Base-by-base conservation (phyloP, 2,329 filamentous ascomycete genomes). In the Blumeriella jaapii region DNA sequence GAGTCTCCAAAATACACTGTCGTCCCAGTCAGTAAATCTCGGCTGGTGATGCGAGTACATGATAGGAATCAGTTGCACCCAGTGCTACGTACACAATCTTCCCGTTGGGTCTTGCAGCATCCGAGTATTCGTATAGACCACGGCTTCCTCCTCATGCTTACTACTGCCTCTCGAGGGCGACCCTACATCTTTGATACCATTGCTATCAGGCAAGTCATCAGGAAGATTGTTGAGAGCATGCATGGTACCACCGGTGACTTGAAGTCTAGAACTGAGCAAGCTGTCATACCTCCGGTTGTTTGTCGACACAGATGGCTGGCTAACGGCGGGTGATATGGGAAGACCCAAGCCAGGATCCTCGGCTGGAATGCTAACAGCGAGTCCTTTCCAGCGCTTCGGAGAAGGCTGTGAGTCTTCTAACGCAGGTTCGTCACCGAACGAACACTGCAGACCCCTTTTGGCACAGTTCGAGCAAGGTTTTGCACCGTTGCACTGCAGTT, bases 71-170 rank as follows among this genome's bases (percentile, higher is more conserved):
- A 31, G 13, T 8, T 18, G 8, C 16, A 17, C 6, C 11, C 16
- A 25, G n/a, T n/a, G n/a, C n/a, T 2, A 63, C 69, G 54, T 58
- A 74, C 70, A 58, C 20, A 75, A 56, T 46, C 69, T 62, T 7
- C 71, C 71, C 0, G 65, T 71, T 8, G 64, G 64, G 48, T 78
- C 73, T 46, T 71, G 64, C 24, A 78, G 57, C 68, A 78, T 73
- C 42, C 71, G 61, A 18, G 65, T 64, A 40, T 70, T 62, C 7
- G 65, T 64, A 42, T 67, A 66, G 16, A 74, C 60, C 16, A 68
- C 63, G 3, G 69, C 64, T 47, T 76, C 71, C 41, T 76, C 69
- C 23, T 61, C 69, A 22, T 60, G 56, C 2, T 61, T 64, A 41
- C 61, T 67, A 14, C 25, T 22, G 12, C 9, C n/a, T 9, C 30